Evolutionary conservation across 1,284 basidiomycete genomes (phyloP), one percentile per base, ranked within the genome.

Genomic region (Ustilago loliicola): DNA sequence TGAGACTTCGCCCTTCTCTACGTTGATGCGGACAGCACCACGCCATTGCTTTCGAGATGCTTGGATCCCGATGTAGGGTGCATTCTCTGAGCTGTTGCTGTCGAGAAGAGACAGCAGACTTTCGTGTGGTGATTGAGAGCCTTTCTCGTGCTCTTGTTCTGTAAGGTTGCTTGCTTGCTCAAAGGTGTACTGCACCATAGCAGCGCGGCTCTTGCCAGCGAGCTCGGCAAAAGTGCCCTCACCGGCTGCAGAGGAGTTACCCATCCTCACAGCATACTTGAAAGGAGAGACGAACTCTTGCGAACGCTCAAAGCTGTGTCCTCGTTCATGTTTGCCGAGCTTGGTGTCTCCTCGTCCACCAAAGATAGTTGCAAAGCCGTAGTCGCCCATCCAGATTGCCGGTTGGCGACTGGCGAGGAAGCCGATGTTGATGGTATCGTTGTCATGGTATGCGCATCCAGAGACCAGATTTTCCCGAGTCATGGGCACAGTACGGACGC

Each of bases 371-470:
- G 71, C 54, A 52, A 66, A 66, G 50, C 56, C 74, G 23, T 75
- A 72, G 34, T 82, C 75, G 36, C 93, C 93, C 93, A 95, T 94
- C 93, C 93, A 94, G 51, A 94, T 94, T 0, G 93, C 93, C 0
- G 93, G 93, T 81, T 80, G 78, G 1, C 78, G 58, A 17, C 63
- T 66, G 3, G 62, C 67, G 11, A 80, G 56, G 30, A 70, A 66
- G 29, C 78, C 78, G 29, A 72, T 71, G 21, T 69, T 66, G 59
- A 61, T 53, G 0, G 67, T 75, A 29, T 80, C 78, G 30, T 80
- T 71, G 63, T 71, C 68, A 59, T 80, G 69, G 29, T 80, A 80
- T 2, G 75, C 72, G 10, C 64, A 69, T 23, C 62, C 61, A n/a
- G 67, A 72, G 25, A 79, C 70, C 2, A 64, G 42, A 29, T 80